Conservation (phyloP, 179 eudicot genomes). For the Silene noctiflora region DNA sequence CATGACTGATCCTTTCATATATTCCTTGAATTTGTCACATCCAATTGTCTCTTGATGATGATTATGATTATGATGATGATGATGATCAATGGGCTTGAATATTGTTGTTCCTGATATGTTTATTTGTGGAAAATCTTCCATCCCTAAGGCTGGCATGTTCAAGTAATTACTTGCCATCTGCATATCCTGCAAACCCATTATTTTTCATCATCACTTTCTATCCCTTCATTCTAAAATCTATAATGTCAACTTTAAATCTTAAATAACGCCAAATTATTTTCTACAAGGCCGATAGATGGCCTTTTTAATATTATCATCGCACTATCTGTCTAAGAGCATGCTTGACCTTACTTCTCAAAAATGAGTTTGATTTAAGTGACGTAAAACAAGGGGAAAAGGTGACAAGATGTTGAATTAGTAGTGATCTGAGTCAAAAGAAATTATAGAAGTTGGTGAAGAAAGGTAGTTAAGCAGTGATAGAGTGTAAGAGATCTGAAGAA, state of each 20-base stretch:
- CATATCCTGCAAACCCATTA: conserved; percentile 29
- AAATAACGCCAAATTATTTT: no score
- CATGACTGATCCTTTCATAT: conserved; percentile 38
- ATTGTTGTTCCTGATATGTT: conserved; percentile 33
- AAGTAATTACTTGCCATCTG: conserved; percentile 29
- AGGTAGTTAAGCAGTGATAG: conserved; percentile 4
- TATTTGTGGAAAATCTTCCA: conserved; percentile 49
- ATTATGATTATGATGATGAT: background rate
- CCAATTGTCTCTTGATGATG: conserved; percentile 18
- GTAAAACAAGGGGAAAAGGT: conserved; percentile 34
- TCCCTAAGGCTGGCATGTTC: conserved; percentile 33
- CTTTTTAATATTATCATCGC: no score
- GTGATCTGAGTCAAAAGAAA: conserved; percentile 57
- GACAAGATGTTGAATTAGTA: conserved; percentile 14
- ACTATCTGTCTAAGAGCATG: no score
- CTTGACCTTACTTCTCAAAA: no score
- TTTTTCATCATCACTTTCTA: no score
- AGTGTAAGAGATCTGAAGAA: conserved; percentile 24
- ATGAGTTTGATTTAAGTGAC: no score
- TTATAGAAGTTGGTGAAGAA: conserved; percentile 43
- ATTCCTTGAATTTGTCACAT: conserved; percentile 39
- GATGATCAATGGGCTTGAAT: conserved; percentile 18
- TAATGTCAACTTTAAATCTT: no score
- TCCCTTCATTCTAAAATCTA: no score
- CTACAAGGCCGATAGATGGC: no score